Evolutionary conservation across 768 basidiomycete genomes (phyloP), one percentile per base, ranked within the genome.

Genomic region (Mycena filopes): DNA sequence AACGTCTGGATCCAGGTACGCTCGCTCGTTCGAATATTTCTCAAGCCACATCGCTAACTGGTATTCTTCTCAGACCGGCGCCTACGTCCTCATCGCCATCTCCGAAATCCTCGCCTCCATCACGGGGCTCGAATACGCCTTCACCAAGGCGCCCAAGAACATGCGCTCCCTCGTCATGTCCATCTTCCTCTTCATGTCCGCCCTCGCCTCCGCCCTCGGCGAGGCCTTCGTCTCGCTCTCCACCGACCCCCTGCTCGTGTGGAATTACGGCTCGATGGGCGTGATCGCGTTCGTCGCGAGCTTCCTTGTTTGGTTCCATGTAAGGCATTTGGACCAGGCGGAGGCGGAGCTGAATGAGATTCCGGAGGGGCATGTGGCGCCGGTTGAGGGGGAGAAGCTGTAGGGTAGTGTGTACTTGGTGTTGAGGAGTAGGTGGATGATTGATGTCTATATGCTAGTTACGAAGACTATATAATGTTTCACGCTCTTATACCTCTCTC

Each of bases 71-170:
- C 31, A 69, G 38, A 78, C 75, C 3, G 31, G 86, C 70, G 88
- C 87, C 73, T 91, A 91, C 74, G 77, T 87, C 58, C 87, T 87
- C 70, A 89, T 92, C 61, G 90, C 90, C 29, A 81, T 92, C 65
- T 89, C 81, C 65, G 91, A 92, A 76, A 66, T 86, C 13, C 48
- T 90, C 47, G 86, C 85, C 2, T 83, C 82, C 23, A 87, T 88
- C 75, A 88, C 87, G 2, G 84, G 85, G 6, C 66, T 68, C 46
- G 66, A 68, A 26, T 68, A 68, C 62, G 66, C 66, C 20, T 68
- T 68, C 62, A 68, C 86, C 55, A 88, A 90, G 77, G 89, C 89
- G n/a, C 89, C 89, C 23, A 85, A 77, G 77, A 85, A 86, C 73
- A 90, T 90, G 89, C 82, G 84, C 40, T 87, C 86, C 58, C 81